These are phyloP conservation scores for Apiospora arundinis DNA, from an alignment of 2,329 filamentous ascomycete genomes.

Conservation along the genomic window DNA sequence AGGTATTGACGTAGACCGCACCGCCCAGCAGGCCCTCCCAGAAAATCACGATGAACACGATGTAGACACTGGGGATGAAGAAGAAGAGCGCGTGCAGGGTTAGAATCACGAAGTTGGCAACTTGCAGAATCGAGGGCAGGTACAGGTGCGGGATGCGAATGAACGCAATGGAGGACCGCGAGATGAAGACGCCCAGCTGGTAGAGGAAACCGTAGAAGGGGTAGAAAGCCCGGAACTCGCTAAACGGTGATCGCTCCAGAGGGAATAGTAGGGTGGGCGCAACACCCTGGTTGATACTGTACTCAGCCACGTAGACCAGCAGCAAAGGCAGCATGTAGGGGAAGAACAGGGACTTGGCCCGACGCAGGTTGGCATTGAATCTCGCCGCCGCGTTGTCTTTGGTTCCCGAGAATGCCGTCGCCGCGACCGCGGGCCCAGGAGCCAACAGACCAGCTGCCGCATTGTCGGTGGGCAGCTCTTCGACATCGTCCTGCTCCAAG, in stretches of 20 bases:
- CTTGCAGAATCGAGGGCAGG: slow-evolving; percentile 79
- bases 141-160: slow-evolving; percentile 83
- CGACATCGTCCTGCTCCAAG: slow-evolving; percentile 47
- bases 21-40: slow-evolving; percentile 95
- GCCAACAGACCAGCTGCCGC: slow-evolving; percentile 57
- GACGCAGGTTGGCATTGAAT: slow-evolving; percentile 63
- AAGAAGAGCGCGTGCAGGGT: slow-evolving; percentile 77
- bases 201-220: slow-evolving; percentile 95
- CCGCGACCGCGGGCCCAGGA: slow-evolving; percentile 48
- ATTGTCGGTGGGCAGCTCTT: slow-evolving; percentile 44
- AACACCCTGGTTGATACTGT: slow-evolving; percentile 96
- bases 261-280: slow-evolving; percentile 90
- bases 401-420: slow-evolving; percentile 47
- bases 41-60: slow-evolving; percentile 86
- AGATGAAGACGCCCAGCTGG: slow-evolving; percentile 93
- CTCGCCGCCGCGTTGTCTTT: slow-evolving; percentile 36
- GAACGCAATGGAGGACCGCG: slow-evolving; percentile 88
- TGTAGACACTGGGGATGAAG: slow-evolving; percentile 84
- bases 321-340: slow-evolving; percentile 89
- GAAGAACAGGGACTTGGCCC: slow-evolving; percentile 73
- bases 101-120: slow-evolving; percentile 77
- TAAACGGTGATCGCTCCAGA: slow-evolving; percentile 76
- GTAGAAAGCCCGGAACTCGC: slow-evolving; percentile 85
- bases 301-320: slow-evolving; percentile 93
- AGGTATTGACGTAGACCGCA: slow-evolving; percentile 93